Evolutionary conservation across 495 filamentous ascomycete genomes (phyloP).

Genomic region (Platismatia glauca): DNA sequence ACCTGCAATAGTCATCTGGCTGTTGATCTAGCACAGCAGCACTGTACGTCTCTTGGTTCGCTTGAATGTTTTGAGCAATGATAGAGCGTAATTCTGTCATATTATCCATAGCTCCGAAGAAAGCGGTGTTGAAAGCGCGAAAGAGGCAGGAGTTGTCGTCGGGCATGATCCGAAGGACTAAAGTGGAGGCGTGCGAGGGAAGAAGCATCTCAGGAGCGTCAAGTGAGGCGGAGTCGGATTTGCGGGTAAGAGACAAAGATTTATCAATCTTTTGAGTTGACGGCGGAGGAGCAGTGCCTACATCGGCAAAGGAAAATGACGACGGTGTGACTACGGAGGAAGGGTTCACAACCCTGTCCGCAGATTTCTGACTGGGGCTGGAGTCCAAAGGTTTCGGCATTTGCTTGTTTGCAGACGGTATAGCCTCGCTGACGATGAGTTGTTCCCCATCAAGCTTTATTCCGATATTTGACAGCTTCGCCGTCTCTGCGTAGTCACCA

Average conservation of each 20-base stretch:
- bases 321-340: not conserved
- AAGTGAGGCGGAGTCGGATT: conserved; percentile 31
- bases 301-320: conserved; percentile 23
- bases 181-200: conserved; percentile 49
- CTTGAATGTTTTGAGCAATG: conserved; percentile 70
- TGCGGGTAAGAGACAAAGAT: conserved; percentile 32
- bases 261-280: conserved; percentile 8
- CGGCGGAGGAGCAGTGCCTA: conserved; percentile 20
- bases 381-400: not conserved
- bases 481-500: conserved; percentile 37
- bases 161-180: conserved; percentile 89
- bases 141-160: conserved; percentile 97
- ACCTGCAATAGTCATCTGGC: conserved; percentile 70
- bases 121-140: conserved; percentile 71
- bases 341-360: not conserved
- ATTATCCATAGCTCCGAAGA: conserved; percentile 62
- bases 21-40: conserved; percentile 65
- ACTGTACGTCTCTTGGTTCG: conserved; percentile 59
- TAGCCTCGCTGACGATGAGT: conserved; percentile 53
- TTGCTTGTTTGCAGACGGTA: conserved; percentile 8
- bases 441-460: conserved; percentile 75
- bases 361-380: not conserved
- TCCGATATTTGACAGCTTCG: conserved; percentile 44
- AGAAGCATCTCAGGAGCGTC: conserved; percentile 67
- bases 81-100: conserved; percentile 72